A percentile compares a stretch with the other conserved stretches of the same genome.
Evolutionary conservation across 2,329 filamentous ascomycete species (phyloP).

Genomic region (Mariannaea elegans): DNA sequence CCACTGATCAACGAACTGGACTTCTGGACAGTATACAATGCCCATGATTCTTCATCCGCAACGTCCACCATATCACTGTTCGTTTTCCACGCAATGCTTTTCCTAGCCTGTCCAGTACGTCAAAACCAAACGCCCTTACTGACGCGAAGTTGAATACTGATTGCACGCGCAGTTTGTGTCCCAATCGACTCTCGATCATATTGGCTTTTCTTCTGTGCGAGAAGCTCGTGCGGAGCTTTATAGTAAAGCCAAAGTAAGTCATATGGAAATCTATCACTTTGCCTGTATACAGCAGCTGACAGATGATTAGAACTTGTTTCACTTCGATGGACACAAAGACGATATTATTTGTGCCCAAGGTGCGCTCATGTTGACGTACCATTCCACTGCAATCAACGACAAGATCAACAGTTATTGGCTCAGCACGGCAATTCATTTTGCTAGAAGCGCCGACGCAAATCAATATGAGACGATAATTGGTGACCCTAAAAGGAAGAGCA

Average conservation of each 20-base stretch:
- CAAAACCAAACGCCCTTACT: neutral
- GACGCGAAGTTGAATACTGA: neutral
- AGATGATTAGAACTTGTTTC: conserved; percentile 11
- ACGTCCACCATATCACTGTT: conserved; percentile 10
- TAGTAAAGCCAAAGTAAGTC: conserved; percentile 8
- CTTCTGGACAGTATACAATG: conserved; percentile 33
- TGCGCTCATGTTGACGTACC: conserved; percentile 10
- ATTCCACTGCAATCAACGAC: neutral
- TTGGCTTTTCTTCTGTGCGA: conserved; percentile 1
- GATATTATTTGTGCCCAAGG: conserved; percentile 11
- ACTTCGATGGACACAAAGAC: neutral
- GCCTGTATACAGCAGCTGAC: too few species aligned
- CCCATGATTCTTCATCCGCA: neutral
- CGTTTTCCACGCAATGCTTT: conserved; percentile 31
- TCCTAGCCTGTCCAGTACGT: conserved; percentile 28
- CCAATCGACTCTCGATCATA: neutral
- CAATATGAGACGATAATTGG: neutral
- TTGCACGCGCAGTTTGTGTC: conserved; percentile 2
- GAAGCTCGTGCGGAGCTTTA: conserved; percentile 3
- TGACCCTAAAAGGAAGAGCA: conserved; percentile 1
- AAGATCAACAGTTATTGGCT: conserved; percentile 17
- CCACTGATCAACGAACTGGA: conserved; percentile 33
- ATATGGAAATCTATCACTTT: too few species aligned
- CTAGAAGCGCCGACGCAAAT: conserved; percentile 1
- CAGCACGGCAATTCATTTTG: conserved; percentile 12